Base-by-base conservation (phyloP, 192 early-diverging fungal genomes). In the Thamnidium elegans region DNA sequence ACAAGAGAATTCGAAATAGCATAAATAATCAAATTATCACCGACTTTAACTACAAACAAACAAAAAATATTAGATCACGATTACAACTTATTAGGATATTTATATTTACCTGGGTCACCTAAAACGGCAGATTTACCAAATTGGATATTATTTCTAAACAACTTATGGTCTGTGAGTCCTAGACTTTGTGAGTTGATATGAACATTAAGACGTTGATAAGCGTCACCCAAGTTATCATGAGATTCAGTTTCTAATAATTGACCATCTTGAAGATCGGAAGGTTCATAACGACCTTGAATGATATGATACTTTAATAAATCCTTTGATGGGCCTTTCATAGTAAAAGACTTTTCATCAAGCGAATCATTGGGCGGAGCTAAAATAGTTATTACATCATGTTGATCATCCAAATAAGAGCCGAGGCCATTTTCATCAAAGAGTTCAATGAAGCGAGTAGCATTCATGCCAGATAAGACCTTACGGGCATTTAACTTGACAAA, bases 241-340 rank as follows among this genome's bases (percentile, higher is more conserved):
- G 89, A 70, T 63, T 78, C 79, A 1, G 87, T 88, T 50, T 78
- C 69, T 60, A 90, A 47, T 3, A 88, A 67, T n/a, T 78, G 71
- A 20, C 69, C 64, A 53, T 84, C 80, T 11, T 59, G 62, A 6
- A 92, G 78, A 20, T 79, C 79, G 8, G 68, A 44, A 9, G 72
- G 39, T 53, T 60, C 44, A 53, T 78, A 78, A 53, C 76, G 77
- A 2, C 83, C 84, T 0, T 81, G 59, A 10, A 87, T 58, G 50
- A 92, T 74, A 69, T 92, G 90, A 67, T 92, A 92, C 48, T 67
- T 78, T 9, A 89, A 78, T 76, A 77, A 84, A 14, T 73, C 68
- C n/a, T 78, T 70, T 30, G 77, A 66, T 15, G 70, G 74, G 10
- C 60, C 69, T 42, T 75, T 3, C 0, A 19, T 0, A 15, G 46